Conservation (phyloP, 2,329 filamentous ascomycete genomes). For the Trichoderma sp. region DNA sequence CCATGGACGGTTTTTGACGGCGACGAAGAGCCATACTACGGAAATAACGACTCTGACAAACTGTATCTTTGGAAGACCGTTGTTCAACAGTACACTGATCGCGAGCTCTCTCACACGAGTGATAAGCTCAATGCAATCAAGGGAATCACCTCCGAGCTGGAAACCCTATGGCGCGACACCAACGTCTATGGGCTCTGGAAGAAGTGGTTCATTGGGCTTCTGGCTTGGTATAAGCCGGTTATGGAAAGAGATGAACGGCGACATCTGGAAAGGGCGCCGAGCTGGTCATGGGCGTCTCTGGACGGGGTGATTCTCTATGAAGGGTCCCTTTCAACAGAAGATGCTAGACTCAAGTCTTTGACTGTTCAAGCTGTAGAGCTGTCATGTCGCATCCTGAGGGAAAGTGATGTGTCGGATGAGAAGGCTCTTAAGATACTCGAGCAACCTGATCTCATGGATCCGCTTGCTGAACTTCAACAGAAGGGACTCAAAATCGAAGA, state of each 20-base stretch:
- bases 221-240: constrained; percentile 9
- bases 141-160: constrained; percentile 7
- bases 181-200: constrained; percentile 15
- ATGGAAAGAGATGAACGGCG: background rate
- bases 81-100: background rate
- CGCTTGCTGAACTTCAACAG: background rate
- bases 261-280: background rate
- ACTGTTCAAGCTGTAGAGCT: background rate
- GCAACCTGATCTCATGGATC: background rate
- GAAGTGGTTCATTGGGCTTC: constrained; percentile 14
- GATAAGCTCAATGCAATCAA: constrained; percentile 5
- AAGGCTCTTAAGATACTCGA: background rate
- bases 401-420: background rate
- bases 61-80: constrained; percentile 12
- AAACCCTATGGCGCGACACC: constrained; percentile 4
- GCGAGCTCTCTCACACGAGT: background rate
- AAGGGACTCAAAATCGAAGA: background rate
- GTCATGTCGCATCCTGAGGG: background rate
- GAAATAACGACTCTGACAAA: background rate
- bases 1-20: constrained; percentile 11
- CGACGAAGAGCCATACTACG: background rate
- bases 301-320: constrained; percentile 2
- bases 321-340: background rate
- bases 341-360: background rate
- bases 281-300: constrained; percentile 18